Percentiles rank a stretch among this genome's conserved stretches.
These are phyloP conservation scores for Melastoma malabathricum DNA, from an alignment of 345 rosid genomes.

Conservation along the genomic window DNA sequence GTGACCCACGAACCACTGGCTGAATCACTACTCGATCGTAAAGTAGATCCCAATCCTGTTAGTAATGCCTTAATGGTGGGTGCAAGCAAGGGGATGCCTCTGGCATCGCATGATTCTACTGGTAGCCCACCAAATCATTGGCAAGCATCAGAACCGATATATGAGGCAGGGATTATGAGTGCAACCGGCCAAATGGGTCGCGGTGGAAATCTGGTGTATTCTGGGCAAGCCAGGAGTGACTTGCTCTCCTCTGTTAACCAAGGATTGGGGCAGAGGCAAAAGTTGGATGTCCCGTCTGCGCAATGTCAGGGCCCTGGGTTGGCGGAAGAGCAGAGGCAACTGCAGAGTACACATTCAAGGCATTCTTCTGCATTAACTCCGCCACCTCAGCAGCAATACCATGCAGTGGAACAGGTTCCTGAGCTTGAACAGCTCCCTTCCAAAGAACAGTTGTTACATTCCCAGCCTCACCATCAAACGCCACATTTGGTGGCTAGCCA, in stretches of 20 bases:
- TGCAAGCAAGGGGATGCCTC: slow-evolving; percentile 24
- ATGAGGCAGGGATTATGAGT: slow-evolving; percentile 25
- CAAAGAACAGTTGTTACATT: slow-evolving; percentile 20
- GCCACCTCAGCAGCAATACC: slow-evolving; percentile 35
- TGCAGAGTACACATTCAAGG: slow-evolving; percentile 27
- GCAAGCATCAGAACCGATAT: slow-evolving; percentile 47
- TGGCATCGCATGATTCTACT: slow-evolving; percentile 33
- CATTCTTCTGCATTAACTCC: slow-evolving; percentile 30
- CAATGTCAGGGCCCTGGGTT: slow-evolving; percentile 30
- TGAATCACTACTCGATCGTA: slow-evolving; percentile 8
- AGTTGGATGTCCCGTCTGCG: slow-evolving; percentile 41
- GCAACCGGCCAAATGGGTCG: slow-evolving; percentile 30
- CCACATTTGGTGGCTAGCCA: slow-evolving; percentile 52
- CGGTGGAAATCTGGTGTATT: slow-evolving; percentile 25
- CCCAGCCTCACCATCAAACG: slow-evolving; percentile 43
- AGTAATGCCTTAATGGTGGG: slow-evolving; percentile 22
- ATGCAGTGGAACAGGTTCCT: slow-evolving; percentile 32
- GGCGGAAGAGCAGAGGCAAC: slow-evolving; percentile 26
- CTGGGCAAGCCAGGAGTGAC: slow-evolving; percentile 38
- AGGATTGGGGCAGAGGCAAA: slow-evolving; percentile 42
- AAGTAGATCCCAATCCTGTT: slow-evolving; percentile 31
- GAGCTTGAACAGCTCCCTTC: slow-evolving; percentile 6
- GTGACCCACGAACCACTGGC: slow-evolving; percentile 48
- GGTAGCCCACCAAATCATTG: slow-evolving; percentile 23
- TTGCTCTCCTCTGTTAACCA: slow-evolving; percentile 32